A percentile compares a stretch with the other conserved stretches of the same genome.
Conservation (phyloP, 2,329 filamentous ascomycete genomes). For the Neurospora sp. region DNA sequence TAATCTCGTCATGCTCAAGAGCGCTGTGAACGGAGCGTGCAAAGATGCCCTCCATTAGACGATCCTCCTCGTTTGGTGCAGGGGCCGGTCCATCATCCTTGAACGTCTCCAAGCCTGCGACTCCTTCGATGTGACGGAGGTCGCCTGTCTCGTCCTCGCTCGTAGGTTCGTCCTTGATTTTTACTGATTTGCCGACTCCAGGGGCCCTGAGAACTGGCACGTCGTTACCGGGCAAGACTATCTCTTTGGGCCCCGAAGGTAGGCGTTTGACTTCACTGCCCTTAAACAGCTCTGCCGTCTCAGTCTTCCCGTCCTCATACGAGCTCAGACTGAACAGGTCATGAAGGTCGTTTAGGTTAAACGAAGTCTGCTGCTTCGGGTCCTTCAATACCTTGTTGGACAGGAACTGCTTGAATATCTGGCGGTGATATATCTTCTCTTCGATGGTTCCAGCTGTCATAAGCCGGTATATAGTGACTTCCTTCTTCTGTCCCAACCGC, state of each 20-base stretch:
- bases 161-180: constrained; percentile 2
- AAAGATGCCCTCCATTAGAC: constrained; percentile 84
- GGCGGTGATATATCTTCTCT: constrained; percentile 97
- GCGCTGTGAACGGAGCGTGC: constrained; percentile 82
- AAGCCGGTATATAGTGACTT: constrained; percentile 93
- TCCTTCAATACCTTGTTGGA: constrained; percentile 94
- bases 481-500: constrained; percentile 88
- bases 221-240: constrained; percentile 22
- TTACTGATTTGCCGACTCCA: not conserved
- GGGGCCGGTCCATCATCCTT: constrained; percentile 38
- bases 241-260: constrained; percentile 13
- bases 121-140: constrained; percentile 33
- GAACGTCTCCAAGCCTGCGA: constrained; percentile 57
- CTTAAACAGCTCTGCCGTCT: constrained; percentile 79
- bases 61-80: constrained; percentile 50
- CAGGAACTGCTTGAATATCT: constrained; percentile 97
- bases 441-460: constrained; percentile 98
- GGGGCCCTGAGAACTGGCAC: constrained; percentile 3
- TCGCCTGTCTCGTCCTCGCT: constrained; percentile 16
- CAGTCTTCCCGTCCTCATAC: constrained; percentile 59
- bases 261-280: constrained; percentile 69
- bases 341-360: constrained; percentile 81
- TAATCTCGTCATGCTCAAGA: constrained; percentile 84
- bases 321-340: constrained; percentile 78
- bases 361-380: constrained; percentile 84